Conservation (phyloP, 257 asterid species). For the Solanum lycopersicoides region DNA sequence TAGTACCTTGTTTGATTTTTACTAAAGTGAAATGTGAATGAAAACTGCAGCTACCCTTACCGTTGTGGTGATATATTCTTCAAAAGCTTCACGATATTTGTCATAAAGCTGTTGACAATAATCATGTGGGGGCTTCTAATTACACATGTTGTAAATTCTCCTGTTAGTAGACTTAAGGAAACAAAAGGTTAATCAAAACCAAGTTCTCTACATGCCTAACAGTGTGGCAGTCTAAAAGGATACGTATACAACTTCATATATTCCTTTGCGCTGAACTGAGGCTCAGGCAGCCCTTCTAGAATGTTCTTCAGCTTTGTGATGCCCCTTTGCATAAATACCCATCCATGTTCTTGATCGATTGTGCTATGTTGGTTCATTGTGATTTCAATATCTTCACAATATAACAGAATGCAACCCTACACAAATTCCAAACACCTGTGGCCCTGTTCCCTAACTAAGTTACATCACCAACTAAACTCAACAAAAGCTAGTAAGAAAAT, state of each 20-base stretch:
- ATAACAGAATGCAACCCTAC: slow-evolving; percentile 7
- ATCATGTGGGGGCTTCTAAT: slow-evolving; percentile 93
- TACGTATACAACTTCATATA: slow-evolving; percentile 94
- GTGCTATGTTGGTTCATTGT: slow-evolving; percentile 62
- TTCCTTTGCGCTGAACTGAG: slow-evolving; percentile 57
- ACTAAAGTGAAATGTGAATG: not conserved
- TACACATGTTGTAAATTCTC: slow-evolving; percentile 93
- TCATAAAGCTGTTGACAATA: slow-evolving; percentile 92
- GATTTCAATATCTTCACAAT: slow-evolving; percentile 22
- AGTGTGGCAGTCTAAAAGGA: slow-evolving; percentile 1
- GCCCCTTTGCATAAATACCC: slow-evolving; percentile 85
- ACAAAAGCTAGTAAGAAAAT: not conserved
- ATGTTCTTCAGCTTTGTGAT: slow-evolving; percentile 74
- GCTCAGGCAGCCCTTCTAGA: slow-evolving; percentile 63
- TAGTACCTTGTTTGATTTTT: not conserved
- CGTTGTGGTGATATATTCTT: slow-evolving; percentile 65
- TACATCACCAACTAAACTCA: too few species aligned
- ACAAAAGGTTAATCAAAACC: slow-evolving; percentile 2
- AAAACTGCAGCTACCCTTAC: slow-evolving; percentile 26
- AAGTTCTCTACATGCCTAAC: not conserved
- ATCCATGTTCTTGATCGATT: slow-evolving; percentile 73
- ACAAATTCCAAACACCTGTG: slow-evolving; percentile 2
- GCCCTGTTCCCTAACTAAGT: not conserved
- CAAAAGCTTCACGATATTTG: slow-evolving; percentile 72
- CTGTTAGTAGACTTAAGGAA: slow-evolving; percentile 30